Evolutionary conservation across 768 basidiomycete species (phyloP).

Genomic region (Lactarius hengduanensis): DNA sequence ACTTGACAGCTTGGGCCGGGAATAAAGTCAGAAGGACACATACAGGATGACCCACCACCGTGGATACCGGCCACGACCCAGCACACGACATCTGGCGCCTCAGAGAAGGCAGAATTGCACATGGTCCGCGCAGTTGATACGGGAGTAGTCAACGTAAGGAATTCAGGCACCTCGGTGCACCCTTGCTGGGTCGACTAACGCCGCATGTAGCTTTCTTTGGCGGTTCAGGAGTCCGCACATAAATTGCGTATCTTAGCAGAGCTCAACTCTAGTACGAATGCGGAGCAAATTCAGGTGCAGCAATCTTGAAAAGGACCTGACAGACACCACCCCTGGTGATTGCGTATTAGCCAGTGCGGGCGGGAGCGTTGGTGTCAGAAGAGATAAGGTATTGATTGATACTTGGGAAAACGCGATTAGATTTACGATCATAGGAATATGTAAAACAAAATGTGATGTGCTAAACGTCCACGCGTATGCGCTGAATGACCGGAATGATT

Average conservation of each 20-base stretch:
- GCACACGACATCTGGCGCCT: conserved; percentile 64
- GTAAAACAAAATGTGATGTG: conserved; percentile 19
- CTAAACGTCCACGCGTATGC: conserved; percentile 90
- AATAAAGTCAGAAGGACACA: conserved; percentile 6
- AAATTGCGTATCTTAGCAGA: conserved; percentile 45
- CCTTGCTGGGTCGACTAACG: not conserved
- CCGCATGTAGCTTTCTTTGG: conserved; percentile 58
- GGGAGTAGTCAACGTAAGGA: conserved; percentile 71
- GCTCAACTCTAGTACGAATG: conserved; percentile 26
- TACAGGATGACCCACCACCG: conserved; percentile 59
- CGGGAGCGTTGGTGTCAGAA: not conserved
- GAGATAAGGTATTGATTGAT: not conserved
- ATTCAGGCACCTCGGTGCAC: not conserved
- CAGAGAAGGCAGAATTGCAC: conserved; percentile 68
- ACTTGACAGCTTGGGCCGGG: not conserved
- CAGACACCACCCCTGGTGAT: not conserved
- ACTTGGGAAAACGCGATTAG: conserved; percentile 16
- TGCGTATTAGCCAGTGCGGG: not conserved
- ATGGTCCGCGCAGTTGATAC: conserved; percentile 81
- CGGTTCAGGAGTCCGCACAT: conserved; percentile 76
- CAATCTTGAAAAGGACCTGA: not conserved
- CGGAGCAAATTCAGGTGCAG: conserved; percentile 23
- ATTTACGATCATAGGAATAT: conserved; percentile 26
- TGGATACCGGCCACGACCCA: conserved; percentile 76
- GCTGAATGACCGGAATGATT: conserved; percentile 90